Conservation (phyloP, 345 rosid species). For the Leavenworthia alabamica region DNA sequence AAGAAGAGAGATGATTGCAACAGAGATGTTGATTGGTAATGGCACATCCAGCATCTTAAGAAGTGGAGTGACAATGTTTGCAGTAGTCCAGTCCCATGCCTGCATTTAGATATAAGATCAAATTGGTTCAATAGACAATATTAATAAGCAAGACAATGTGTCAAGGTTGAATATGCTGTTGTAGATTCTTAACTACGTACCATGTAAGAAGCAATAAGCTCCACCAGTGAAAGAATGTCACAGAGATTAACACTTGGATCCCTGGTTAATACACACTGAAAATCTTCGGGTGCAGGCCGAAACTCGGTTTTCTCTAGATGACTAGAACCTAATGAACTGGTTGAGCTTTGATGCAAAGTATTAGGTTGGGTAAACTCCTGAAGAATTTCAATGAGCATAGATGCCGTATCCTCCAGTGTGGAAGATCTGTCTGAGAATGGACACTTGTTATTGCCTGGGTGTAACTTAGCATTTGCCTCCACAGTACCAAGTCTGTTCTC, state of each 20-base stretch:
- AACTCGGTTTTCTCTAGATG: constrained; percentile 18
- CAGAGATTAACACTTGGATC: constrained; percentile 25
- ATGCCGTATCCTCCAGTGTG: constrained; percentile 38
- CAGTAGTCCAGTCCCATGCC: constrained; percentile 74
- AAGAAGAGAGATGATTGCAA: constrained; percentile 55
- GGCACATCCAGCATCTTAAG: constrained; percentile 44
- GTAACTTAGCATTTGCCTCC: constrained; percentile 21
- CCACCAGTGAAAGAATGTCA: constrained; percentile 60
- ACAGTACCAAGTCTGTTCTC: constrained; percentile 32
- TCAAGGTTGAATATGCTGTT: too few relatives aligned
- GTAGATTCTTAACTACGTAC: too few relatives aligned
- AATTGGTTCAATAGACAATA: not conserved
- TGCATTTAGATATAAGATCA: constrained; percentile 25
- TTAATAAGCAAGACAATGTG: too few relatives aligned
- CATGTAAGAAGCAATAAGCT: constrained; percentile 60
- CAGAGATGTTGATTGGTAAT: constrained; percentile 26
- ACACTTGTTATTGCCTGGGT: constrained; percentile 46
- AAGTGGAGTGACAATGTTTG: constrained; percentile 44
- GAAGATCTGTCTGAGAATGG: constrained; percentile 52
- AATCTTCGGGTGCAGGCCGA: constrained; percentile 19
- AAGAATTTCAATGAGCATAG: constrained; percentile 46
- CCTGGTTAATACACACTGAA: constrained; percentile 23
- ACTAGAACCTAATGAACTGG: constrained; percentile 21
- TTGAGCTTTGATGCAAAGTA: constrained; percentile 23
- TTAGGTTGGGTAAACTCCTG: constrained; percentile 30